Conservation (phyloP, 2,329 filamentous ascomycete species). For the Chrysosphaeria jannelii region DNA sequence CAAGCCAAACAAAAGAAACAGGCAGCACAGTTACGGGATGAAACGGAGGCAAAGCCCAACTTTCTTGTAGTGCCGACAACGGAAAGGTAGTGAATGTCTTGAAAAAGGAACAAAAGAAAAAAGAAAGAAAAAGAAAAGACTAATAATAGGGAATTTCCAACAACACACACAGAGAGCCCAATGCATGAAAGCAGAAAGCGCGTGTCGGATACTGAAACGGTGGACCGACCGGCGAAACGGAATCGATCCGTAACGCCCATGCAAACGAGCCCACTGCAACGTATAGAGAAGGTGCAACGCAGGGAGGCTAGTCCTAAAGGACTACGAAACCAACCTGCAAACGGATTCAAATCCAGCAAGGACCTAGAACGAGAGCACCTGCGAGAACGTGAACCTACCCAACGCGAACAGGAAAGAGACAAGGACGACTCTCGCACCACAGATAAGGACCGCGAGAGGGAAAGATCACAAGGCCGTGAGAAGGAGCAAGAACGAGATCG, state of each 20-base stretch:
- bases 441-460: not conserved
- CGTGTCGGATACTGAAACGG: constrained; percentile 11
- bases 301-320: constrained; percentile 2
- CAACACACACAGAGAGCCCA: constrained; percentile 5
- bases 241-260: constrained; percentile 10
- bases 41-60: constrained; percentile 10
- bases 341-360: constrained; percentile 1
- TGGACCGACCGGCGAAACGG: constrained; percentile 15
- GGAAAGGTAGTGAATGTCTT: too few species aligned
- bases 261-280: constrained; percentile 4
- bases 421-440: not conserved
- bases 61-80: constrained; percentile 11
- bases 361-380: constrained; percentile 2
- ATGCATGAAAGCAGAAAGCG: not conserved
- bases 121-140: too few species aligned
- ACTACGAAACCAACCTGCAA: constrained; percentile 1
- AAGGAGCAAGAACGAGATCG: constrained; percentile 1
- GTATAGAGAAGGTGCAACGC: constrained; percentile 3
- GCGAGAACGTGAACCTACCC: not conserved
- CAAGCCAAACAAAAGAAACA: constrained; percentile 18
- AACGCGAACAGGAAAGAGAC: not conserved
- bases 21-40: constrained; percentile 11
- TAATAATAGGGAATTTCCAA: constrained; percentile 15
- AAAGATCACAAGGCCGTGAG: not conserved
- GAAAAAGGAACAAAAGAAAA: too few species aligned